Conservation (phyloP, 108 stramenopile genomes). For the Cyclostephanos tholiformis region DNA sequence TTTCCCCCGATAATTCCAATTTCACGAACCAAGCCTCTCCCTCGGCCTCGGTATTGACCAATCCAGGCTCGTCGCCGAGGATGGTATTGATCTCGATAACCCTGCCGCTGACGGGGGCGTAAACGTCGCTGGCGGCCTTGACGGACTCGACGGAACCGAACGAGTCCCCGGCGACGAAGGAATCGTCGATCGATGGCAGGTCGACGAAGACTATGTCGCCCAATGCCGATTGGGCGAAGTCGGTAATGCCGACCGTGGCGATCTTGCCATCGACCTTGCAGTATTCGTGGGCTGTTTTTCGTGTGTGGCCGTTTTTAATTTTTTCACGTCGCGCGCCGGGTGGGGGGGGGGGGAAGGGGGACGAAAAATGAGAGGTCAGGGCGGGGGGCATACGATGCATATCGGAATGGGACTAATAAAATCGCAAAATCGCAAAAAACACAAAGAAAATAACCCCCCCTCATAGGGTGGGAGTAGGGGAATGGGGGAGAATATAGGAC, state of each 20-base stretch:
- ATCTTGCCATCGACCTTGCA: slow-evolving; percentile 90
- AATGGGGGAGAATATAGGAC: too few species aligned
- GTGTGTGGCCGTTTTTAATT: neutral
- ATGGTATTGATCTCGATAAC: slow-evolving; percentile 83
- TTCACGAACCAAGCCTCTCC: slow-evolving; percentile 92
- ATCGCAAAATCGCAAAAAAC: too few species aligned
- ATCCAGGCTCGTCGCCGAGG: slow-evolving; percentile 76
- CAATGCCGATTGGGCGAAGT: slow-evolving; percentile 92
- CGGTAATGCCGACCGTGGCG: slow-evolving; percentile 95
- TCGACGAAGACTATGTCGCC: slow-evolving; percentile 99
- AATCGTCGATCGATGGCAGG: slow-evolving; percentile 92
- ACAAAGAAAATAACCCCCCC: too few species aligned
- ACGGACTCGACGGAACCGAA: slow-evolving; percentile 99
- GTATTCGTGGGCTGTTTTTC: slow-evolving; percentile 87
- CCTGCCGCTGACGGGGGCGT: slow-evolving; percentile 85
- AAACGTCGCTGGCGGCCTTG: slow-evolving; percentile 98
- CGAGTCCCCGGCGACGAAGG: slow-evolving; percentile 86
- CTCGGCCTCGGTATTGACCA: slow-evolving; percentile 89
- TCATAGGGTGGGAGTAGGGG: too few species aligned
- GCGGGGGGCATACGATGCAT: too few species aligned
- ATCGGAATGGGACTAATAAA: too few species aligned
- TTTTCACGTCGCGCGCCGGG: neutral
- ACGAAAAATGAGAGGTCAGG: too few species aligned
- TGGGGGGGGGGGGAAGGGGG: neutral
- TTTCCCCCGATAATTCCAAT: slow-evolving; percentile 75